phyloP scores from a whole-genome alignment of 495 filamentous ascomycete genomes.

The Chaetomium cochliodes region DNA sequence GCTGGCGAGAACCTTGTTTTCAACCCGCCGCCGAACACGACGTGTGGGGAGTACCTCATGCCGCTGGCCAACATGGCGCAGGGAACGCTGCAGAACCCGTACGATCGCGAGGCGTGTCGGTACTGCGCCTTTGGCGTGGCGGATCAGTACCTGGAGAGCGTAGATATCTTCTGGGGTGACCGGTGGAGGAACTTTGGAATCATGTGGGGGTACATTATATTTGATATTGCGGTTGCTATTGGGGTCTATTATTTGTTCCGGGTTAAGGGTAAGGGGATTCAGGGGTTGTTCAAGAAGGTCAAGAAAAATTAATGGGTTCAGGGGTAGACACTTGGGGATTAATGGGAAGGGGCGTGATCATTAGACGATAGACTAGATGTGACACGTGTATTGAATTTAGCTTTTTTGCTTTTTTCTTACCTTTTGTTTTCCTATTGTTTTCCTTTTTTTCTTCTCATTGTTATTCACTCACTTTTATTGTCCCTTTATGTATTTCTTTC shows the following conservation, averaged over 20 bases:
- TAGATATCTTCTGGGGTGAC: conserved; percentile 48
- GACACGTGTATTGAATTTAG: no score
- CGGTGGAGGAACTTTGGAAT: conserved; percentile 57
- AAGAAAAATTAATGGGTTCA: conserved; percentile 4
- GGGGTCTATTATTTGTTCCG: conserved; percentile 54
- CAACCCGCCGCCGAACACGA: conserved; percentile 44
- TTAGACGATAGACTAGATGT: not conserved
- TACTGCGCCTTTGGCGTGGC: conserved; percentile 50
- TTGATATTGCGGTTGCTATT: conserved; percentile 53
- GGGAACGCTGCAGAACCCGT: conserved; percentile 48
- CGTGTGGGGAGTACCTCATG: conserved; percentile 32
- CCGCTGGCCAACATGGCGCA: conserved; percentile 27
- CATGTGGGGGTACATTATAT: conserved; percentile 54
- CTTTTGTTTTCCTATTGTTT: no score
- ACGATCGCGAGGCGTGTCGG: conserved; percentile 42
- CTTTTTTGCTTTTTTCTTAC: no score
- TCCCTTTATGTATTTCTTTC: no score
- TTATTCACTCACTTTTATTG: no score
- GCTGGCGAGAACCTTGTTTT: conserved; percentile 53
- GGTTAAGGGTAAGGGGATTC: conserved; percentile 32
- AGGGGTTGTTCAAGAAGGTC: not conserved
- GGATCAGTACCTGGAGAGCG: conserved; percentile 48
- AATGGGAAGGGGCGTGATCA: not conserved
- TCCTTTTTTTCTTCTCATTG: no score
- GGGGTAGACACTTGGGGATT: no score